Evolutionary conservation across 2,329 filamentous ascomycete genomes (phyloP).

Genomic region (Mariannaea sp.): DNA sequence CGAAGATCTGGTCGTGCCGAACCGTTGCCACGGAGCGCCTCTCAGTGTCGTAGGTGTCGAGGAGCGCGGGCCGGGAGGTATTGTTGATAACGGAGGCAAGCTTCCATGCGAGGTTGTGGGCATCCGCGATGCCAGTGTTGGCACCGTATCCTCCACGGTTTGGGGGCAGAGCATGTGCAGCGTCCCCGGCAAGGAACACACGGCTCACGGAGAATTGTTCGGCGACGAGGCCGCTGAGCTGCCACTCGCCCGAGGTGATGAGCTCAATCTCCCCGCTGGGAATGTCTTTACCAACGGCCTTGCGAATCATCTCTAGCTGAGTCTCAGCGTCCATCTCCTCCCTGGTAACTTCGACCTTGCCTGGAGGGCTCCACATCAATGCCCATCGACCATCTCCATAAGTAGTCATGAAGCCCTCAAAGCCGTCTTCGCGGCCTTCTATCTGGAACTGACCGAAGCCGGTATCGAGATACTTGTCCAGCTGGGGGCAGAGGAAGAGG

Average conservation of each 20-base stretch:
- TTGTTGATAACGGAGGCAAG: slow-evolving; percentile 42
- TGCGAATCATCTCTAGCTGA: slow-evolving; percentile 21
- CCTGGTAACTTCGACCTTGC: not conserved
- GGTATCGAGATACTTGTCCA: slow-evolving; percentile 35
- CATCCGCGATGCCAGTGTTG: slow-evolving; percentile 46
- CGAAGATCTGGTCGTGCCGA: slow-evolving; percentile 34
- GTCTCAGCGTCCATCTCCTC: slow-evolving; percentile 6
- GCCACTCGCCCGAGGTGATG: slow-evolving; percentile 30
- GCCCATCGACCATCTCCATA: slow-evolving; percentile 35
- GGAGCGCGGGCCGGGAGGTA: slow-evolving; percentile 27
- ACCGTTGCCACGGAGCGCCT: slow-evolving; percentile 42
- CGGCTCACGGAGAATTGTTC: slow-evolving; percentile 38
- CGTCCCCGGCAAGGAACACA: slow-evolving; percentile 42
- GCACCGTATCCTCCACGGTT: slow-evolving; percentile 43
- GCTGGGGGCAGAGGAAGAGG: slow-evolving; percentile 40
- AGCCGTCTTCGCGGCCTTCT: slow-evolving; percentile 30
- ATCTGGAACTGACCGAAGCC: slow-evolving; percentile 44
- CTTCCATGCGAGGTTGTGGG: slow-evolving; percentile 50
- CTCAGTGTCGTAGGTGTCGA: slow-evolving; percentile 48
- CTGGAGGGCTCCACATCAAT: slow-evolving; percentile 22
- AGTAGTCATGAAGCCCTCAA: slow-evolving; percentile 35
- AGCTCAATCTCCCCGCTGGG: slow-evolving; percentile 22
- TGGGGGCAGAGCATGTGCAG: slow-evolving; percentile 42
- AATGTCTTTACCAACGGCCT: slow-evolving; percentile 22
- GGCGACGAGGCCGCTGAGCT: slow-evolving; percentile 34